A percentile compares a stretch with the other conserved stretches of the same genome.
Conservation (phyloP, 805 yeast genomes). For the Yarrowia sp. region DNA sequence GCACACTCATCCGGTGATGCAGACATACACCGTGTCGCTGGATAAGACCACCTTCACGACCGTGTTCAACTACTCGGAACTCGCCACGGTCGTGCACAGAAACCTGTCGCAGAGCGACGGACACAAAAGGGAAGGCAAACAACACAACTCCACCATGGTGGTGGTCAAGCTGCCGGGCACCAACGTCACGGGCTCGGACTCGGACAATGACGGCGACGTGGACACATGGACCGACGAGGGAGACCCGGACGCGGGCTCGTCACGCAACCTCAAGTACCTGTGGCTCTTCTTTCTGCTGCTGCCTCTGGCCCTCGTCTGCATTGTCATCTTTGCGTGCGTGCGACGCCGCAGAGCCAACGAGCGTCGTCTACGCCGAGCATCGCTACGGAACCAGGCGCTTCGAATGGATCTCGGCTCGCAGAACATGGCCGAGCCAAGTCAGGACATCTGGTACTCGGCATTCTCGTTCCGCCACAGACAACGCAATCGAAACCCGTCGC, state of each 20-base stretch:
- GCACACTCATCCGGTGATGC: neutral
- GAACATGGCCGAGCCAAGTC: neutral
- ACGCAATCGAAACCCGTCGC: neutral
- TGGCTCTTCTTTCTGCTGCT: slow-evolving; percentile 24
- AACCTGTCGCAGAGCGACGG: neutral
- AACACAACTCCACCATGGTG: neutral
- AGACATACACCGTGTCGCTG: slow-evolving; percentile 16
- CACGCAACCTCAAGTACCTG: slow-evolving; percentile 23
- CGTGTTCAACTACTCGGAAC: slow-evolving; percentile 6
- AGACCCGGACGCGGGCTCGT: neutral
- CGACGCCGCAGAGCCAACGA: slow-evolving; percentile 9
- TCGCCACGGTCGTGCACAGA: neutral
- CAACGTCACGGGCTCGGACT: slow-evolving; percentile 12
- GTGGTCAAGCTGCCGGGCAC: slow-evolving; percentile 8
- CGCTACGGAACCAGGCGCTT: slow-evolving; percentile 17
- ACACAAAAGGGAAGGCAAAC: slow-evolving; percentile 1
- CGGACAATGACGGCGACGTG: slow-evolving; percentile 16
- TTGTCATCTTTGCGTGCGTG: slow-evolving; percentile 14
- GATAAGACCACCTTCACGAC: slow-evolving; percentile 21
- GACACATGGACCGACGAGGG: slow-evolving; percentile 19
- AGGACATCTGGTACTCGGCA: slow-evolving; percentile 19
- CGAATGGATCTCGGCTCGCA: slow-evolving; percentile 8
- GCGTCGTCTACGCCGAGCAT: neutral
- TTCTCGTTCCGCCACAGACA: slow-evolving; percentile 17
- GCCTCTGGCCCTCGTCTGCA: slow-evolving; percentile 7